Evolutionary conservation across 2,329 filamentous ascomycete genomes (phyloP).

Genomic region (Coniochaeta sp.): DNA sequence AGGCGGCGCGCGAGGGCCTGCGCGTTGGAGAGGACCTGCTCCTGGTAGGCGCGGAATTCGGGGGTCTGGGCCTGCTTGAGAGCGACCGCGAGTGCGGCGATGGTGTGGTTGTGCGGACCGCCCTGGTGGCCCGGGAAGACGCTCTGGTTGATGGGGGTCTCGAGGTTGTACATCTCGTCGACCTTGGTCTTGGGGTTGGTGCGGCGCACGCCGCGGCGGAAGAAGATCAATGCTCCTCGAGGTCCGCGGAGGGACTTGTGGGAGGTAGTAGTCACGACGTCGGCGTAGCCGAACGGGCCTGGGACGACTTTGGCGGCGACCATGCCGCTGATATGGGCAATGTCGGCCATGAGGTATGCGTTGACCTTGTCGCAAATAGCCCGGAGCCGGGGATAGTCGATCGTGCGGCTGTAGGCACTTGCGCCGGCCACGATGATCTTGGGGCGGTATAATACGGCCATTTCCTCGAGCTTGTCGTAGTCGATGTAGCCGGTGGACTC

Average conservation of each 20-base stretch:
- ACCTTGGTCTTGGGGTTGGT: conserved; percentile 80
- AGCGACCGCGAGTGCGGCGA: conserved; percentile 88
- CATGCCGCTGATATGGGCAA: conserved; percentile 94
- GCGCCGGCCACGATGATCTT: conserved; percentile 94
- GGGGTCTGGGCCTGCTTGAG: conserved; percentile 85
- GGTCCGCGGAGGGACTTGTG: conserved; percentile 97
- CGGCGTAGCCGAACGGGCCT: conserved; percentile 80
- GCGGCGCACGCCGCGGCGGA: conserved; percentile 81
- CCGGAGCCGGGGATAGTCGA: conserved; percentile 91
- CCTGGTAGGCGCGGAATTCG: conserved; percentile 90
- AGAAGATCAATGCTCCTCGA: conserved; percentile 97
- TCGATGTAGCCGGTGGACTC: conserved; percentile 90
- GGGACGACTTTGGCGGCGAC: conserved; percentile 88
- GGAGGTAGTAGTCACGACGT: conserved; percentile 95
- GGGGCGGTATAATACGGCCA: conserved; percentile 82
- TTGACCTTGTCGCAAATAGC: conserved; percentile 86
- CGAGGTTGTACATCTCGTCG: conserved; percentile 82
- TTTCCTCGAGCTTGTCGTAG: conserved; percentile 84
- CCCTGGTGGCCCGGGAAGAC: conserved; percentile 98
- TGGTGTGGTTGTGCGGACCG: conserved; percentile 98
- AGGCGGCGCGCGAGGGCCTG: conserved; percentile 72
- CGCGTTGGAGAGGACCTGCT: conserved; percentile 83
- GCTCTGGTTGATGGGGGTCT: conserved; percentile 87
- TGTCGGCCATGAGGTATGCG: conserved; percentile 89
- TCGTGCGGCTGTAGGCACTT: conserved; percentile 90